Percentiles rank a stretch among this genome's conserved stretches.
phyloP scores from a whole-genome alignment of 495 filamentous ascomycete species.

The Neurospora sp. region DNA sequence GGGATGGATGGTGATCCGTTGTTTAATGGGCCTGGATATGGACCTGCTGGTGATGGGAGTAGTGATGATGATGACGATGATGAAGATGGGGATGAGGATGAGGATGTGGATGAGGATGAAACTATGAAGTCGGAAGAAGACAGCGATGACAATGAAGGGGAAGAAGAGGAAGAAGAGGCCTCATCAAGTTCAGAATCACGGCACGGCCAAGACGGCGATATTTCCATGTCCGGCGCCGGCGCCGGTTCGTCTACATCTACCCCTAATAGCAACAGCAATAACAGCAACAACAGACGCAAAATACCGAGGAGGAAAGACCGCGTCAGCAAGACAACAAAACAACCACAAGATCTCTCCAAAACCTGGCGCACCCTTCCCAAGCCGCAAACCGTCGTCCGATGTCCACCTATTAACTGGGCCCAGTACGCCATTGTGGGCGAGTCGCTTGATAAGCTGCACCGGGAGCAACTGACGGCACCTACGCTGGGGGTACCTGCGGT shows the following conservation, averaged over 20 bases:
- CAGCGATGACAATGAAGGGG: conserved; percentile 6
- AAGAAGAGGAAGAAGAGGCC: neutral
- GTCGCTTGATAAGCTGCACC: conserved; percentile 70
- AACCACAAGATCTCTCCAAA: neutral
- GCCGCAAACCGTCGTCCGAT: conserved; percentile 74
- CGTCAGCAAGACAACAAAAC: neutral
- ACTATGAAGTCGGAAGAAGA: conserved; percentile 1
- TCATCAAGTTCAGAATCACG: neutral
- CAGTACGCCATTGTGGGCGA: conserved; percentile 80
- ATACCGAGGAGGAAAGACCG: conserved; percentile 5
- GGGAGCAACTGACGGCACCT: conserved; percentile 60
- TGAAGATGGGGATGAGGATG: conserved; percentile 17
- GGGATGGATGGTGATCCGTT: conserved; percentile 26
- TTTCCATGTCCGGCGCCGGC: neutral
- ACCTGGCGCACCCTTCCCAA: conserved; percentile 47
- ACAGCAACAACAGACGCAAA: neutral
- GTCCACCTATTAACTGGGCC: conserved; percentile 81
- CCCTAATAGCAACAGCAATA: neutral
- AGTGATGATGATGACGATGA: conserved; percentile 27
- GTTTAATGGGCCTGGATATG: neutral
- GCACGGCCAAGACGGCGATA: neutral
- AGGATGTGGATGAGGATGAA: conserved; percentile 28
- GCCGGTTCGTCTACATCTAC: neutral
- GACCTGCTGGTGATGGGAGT: neutral
- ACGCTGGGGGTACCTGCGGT: conserved; percentile 41